These are phyloP conservation scores for Triangularia setosa DNA, from an alignment of 2,329 filamentous ascomycete genomes.

Conservation along the genomic window DNA sequence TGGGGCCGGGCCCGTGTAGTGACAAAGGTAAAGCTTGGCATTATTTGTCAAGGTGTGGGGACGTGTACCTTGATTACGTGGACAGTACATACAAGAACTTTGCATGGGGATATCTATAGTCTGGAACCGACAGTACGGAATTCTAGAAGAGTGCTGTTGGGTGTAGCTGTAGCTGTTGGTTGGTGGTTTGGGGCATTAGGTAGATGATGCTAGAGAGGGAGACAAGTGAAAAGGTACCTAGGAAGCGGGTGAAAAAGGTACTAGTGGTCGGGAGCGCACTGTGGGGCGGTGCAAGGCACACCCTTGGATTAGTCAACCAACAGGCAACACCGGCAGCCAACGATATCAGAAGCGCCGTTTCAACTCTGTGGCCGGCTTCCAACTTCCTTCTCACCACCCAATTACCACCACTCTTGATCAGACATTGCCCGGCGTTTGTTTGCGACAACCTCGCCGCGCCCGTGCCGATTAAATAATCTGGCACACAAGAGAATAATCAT, in stretches of 20 bases:
- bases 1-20: background rate
- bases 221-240: background rate
- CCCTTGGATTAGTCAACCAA: background rate
- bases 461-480: background rate
- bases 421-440: background rate
- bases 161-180: background rate
- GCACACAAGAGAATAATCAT: background rate
- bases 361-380: background rate
- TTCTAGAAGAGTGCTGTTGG: background rate
- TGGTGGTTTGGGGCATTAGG: background rate
- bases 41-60: background rate
- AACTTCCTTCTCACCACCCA: background rate
- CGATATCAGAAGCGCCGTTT: background rate
- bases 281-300: background rate
- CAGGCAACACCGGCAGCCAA: background rate
- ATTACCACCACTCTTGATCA: background rate
- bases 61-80: background rate
- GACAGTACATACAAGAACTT: background rate
- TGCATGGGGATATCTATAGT: background rate
- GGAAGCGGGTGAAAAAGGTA: background rate
- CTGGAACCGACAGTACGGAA: background rate
- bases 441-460: background rate
- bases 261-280: background rate
- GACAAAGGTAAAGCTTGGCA: background rate
- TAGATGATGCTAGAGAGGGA: background rate